Base-by-base conservation (phyloP, 2,329 filamentous ascomycete species). In the Aspergillus amoenus region DNA sequence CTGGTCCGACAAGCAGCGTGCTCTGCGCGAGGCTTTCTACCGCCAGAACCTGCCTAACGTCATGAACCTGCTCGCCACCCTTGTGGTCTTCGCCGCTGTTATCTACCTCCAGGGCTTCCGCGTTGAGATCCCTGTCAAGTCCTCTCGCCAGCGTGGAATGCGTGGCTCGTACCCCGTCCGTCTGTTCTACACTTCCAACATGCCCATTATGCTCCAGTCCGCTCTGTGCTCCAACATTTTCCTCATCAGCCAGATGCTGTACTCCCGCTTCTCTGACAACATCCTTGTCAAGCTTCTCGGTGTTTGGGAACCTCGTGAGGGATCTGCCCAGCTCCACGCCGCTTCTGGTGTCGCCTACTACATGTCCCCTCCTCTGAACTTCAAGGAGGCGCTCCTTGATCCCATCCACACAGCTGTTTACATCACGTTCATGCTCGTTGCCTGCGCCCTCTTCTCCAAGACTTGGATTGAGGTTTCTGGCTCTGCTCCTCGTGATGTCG, bases 141-240 rank as follows among this genome's bases (percentile, higher is more conserved):
- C 93, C 60, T 93, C 92, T 70, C 93, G 94, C 81, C 94, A 99
- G 86, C 93, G 94, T 84, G 94, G 94, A 79, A 94, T 96, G 76
- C 93, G 94, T 71, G 95, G 93, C 72, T 96, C 93, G 41, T 99
- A 97, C 86, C 94, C 94, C 71, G 87, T 99, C 77, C 93, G 95
- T 73, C 90, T 99, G 59, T 99, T 99, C 87, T 99, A 99, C 83
- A 99, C 94, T 75, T 97, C 93, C 77, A 99, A 99, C 89, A 99
- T 99, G 95, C 94, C 94, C 74, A 99, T 99, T 81, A 99, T 99
- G 94, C 85, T 99, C 77, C 95, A 99, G 83, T 97, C 93, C 47
- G 94, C 94, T 68, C 87, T 99, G 67, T 96, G 91, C 66, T 97
- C 93, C 84, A 99, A 99, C 84, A 87, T 99, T 80, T 99, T 99